A percentile compares a stretch with the other conserved stretches of the same genome.
Conservation (phyloP, 2,329 filamentous ascomycete species). For the Laburnicola sp. region DNA sequence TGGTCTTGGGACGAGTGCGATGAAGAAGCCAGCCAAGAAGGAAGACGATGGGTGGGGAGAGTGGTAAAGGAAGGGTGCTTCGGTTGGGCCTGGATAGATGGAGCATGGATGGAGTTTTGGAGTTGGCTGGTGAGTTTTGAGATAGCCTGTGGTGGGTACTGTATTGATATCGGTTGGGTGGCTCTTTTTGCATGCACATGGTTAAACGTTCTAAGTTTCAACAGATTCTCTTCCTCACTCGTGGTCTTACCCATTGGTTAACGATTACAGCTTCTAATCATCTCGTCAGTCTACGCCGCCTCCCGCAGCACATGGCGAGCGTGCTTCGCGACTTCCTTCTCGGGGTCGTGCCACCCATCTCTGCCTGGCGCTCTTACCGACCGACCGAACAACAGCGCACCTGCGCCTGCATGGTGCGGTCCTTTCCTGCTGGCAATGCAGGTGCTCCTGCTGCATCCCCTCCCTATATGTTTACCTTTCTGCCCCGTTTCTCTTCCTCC, state of each 20-base stretch:
- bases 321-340: conserved; percentile 4
- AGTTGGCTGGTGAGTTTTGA: conserved; percentile 4
- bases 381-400: too few species aligned
- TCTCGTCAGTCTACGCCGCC: too few species aligned
- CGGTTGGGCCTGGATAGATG: neutral
- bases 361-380: too few species aligned
- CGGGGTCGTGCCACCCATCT: neutral
- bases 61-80: conserved; percentile 41
- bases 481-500: too few species aligned
- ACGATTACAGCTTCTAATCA: too few species aligned
- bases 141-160: conserved; percentile 1
- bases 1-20: conserved; percentile 65
- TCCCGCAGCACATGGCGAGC: too few species aligned
- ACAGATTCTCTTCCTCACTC: neutral
- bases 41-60: conserved; percentile 64
- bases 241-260: neutral
- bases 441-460: too few species aligned
- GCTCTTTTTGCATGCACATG: neutral
- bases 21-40: conserved; percentile 58
- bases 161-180: conserved; percentile 15
- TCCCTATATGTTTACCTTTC: too few species aligned
- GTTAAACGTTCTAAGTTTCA: neutral
- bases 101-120: conserved; percentile 6
- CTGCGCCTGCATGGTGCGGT: too few species aligned
- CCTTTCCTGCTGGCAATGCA: too few species aligned